phyloP scores from a whole-genome alignment of 331 rosid species.

The Erythrophleum ivorense region DNA sequence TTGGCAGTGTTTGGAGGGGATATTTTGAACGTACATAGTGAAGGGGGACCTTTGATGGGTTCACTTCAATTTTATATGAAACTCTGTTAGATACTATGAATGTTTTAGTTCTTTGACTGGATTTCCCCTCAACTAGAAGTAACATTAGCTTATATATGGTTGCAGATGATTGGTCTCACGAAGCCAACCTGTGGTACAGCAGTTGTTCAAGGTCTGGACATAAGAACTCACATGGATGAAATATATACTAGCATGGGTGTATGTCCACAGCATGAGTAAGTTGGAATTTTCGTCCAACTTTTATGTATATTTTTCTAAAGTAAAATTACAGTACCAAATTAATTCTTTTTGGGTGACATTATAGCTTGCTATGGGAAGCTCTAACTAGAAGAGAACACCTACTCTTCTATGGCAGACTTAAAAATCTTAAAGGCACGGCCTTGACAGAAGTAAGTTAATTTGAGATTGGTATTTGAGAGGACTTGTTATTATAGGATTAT shows the following conservation, averaged over 20 bases:
- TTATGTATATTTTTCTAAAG: neutral
- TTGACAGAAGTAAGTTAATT: constrained; percentile 52
- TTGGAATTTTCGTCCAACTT: neutral
- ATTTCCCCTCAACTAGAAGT: neutral
- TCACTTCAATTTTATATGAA: neutral
- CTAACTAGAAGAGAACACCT: constrained; percentile 73
- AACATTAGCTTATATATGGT: neutral
- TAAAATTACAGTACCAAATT: neutral
- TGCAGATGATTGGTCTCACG: constrained; percentile 92
- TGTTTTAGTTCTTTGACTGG: neutral
- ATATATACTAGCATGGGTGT: constrained; percentile 96
- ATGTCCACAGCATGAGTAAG: constrained; percentile 96
- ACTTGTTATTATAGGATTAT: neutral
- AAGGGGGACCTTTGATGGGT: constrained; percentile 5
- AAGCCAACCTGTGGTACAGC: constrained; percentile 86
- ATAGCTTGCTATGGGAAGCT: constrained; percentile 66
- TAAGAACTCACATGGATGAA: constrained; percentile 66
- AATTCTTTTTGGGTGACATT: neutral
- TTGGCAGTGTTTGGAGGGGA: too few species aligned
- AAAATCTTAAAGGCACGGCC: constrained; percentile 58
- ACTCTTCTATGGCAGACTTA: constrained; percentile 73
- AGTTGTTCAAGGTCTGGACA: constrained; percentile 78
- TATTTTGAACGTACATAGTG: too few species aligned
- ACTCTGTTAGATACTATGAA: neutral
- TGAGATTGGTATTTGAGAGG: neutral